Percentiles rank a stretch among this genome's conserved stretches.
These are phyloP conservation scores for Kurtzmaniella quercitrusa DNA, from an alignment of 1,139 yeast genomes.

Conservation along the genomic window DNA sequence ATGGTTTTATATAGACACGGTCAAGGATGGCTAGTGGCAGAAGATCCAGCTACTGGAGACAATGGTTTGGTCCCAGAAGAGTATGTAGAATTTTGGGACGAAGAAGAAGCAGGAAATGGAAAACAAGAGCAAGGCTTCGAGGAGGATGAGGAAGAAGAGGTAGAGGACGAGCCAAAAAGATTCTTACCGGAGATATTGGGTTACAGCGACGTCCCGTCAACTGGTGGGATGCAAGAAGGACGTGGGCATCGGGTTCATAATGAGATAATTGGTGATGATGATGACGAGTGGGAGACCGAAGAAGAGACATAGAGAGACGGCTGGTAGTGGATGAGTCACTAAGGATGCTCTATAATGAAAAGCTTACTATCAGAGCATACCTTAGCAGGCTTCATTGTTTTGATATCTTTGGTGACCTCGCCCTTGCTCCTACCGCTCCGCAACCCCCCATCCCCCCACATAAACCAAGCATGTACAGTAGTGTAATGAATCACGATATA, in stretches of 20 bases:
- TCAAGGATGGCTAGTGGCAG: slow-evolving; percentile 98
- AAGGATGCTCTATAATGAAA: no score
- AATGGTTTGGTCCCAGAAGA: slow-evolving; percentile 96
- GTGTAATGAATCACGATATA: background rate
- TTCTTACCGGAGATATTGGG: slow-evolving; percentile 40
- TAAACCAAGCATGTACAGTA: background rate
- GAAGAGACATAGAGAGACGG: background rate
- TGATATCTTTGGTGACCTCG: no score
- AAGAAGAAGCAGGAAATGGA: slow-evolving; percentile 16
- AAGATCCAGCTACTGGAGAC: slow-evolving; percentile 70
- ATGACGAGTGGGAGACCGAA: background rate
- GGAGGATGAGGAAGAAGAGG: slow-evolving; percentile 11
- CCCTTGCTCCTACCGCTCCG: no score
- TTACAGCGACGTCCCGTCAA: slow-evolving; percentile 6
- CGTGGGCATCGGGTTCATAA: background rate
- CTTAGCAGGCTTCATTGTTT: no score
- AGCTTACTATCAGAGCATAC: no score
- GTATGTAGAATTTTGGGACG: slow-evolving; percentile 61
- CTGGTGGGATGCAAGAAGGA: slow-evolving; percentile 5
- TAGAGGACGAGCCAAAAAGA: slow-evolving; percentile 42
- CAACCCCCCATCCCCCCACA: background rate
- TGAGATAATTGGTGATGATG: slow-evolving; percentile 1
- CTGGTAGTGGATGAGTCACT: no score
- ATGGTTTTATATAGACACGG: slow-evolving; percentile 92
- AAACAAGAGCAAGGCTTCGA: no score